These are phyloP conservation scores for Wickerhamiella australiensis DNA, from an alignment of 805 yeast genomes.

Conservation along the genomic window DNA sequence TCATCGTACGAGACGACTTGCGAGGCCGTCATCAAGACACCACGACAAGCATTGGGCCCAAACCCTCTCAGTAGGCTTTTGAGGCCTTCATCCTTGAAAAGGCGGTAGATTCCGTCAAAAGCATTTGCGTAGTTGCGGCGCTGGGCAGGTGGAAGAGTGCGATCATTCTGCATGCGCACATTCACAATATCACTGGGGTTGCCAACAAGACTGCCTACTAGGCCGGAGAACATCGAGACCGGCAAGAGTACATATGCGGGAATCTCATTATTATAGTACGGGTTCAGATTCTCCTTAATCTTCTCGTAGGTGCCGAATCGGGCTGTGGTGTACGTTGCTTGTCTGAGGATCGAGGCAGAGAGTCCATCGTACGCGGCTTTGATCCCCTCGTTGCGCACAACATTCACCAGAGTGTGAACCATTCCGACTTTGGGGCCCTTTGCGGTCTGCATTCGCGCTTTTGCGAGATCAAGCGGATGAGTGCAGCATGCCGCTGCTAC, in stretches of 20 bases:
- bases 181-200: conserved; percentile 82
- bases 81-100: conserved; percentile 49
- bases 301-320: conserved; percentile 79
- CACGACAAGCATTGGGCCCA: conserved; percentile 66
- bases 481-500: conserved; percentile 33
- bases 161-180: conserved; percentile 84
- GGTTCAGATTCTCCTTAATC: conserved; percentile 43
- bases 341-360: conserved; percentile 70
- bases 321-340: conserved; percentile 77
- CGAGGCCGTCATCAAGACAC: conserved; percentile 79
- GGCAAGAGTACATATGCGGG: conserved; percentile 53
- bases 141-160: conserved; percentile 48
- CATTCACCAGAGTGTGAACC: conserved; percentile 46
- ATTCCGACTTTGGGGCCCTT: conserved; percentile 51
- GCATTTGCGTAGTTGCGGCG: conserved; percentile 70
- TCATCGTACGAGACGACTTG: conserved; percentile 82
- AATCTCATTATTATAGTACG: conserved; percentile 36
- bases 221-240: conserved; percentile 76
- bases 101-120: conserved; percentile 56
- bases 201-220: conserved; percentile 73
- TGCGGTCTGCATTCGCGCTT: conserved; percentile 78
- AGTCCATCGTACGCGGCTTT: conserved; percentile 68
- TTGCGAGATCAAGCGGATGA: conserved; percentile 79
- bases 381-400: conserved; percentile 47
- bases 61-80: conserved; percentile 57